Conservation (phyloP, 1,284 basidiomycete species). For the Malassezia restricta region DNA sequence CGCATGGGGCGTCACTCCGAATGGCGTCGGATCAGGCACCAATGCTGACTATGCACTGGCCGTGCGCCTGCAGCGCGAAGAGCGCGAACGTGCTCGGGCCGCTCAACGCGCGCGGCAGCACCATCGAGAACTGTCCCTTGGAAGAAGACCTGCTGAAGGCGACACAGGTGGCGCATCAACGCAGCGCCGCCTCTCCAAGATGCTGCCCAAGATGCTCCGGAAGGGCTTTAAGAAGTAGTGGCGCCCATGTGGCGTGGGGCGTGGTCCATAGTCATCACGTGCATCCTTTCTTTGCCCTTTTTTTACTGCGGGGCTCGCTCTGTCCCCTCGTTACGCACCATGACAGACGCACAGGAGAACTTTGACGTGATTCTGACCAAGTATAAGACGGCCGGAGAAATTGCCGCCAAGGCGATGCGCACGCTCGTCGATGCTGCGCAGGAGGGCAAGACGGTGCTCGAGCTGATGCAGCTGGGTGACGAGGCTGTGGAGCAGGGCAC, state of each 20-base stretch:
- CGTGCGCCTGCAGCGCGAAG: conserved; percentile 10
- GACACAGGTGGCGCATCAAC: not conserved
- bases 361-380: conserved; percentile 41
- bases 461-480: conserved; percentile 84
- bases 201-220: conserved; percentile 3
- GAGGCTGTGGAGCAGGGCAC: conserved; percentile 76
- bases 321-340: not conserved
- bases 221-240: not conserved
- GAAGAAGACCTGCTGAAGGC: not conserved
- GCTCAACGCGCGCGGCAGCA: not conserved
- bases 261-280: no score
- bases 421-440: conserved; percentile 48
- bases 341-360: conserved; percentile 19
- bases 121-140: not conserved
- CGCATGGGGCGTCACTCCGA: not conserved
- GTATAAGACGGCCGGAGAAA: conserved; percentile 73
- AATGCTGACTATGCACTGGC: conserved; percentile 12
- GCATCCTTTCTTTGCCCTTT: no score
- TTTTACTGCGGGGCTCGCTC: no score
- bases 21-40: not conserved
- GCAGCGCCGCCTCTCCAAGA: not conserved
- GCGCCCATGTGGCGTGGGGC: no score
- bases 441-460: conserved; percentile 75
- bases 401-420: conserved; percentile 73
- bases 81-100: conserved; percentile 12